Evolutionary conservation across 495 filamentous ascomycete genomes (phyloP), one percentile per base, ranked within the genome.

Genomic region (Penicillium waksmanii): DNA sequence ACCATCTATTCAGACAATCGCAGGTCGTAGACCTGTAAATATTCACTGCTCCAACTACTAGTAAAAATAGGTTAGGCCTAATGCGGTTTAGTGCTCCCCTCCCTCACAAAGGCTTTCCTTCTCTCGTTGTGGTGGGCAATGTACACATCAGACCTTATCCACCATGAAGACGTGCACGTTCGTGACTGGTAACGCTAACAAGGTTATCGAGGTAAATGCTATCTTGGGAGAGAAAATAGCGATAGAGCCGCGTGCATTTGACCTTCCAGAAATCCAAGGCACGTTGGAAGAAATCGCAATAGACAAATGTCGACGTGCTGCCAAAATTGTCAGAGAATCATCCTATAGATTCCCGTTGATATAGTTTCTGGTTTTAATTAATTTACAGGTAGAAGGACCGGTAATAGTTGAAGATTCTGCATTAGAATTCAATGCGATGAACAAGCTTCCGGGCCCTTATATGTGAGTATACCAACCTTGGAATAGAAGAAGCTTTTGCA

Each of bases 321-420:
- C 88, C 50, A 84, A 88, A 42, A 67, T 76, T 51, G 88, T 93
- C 77, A 43, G 46, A 31, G 8, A 31, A 8, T 31, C 8, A 31
- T 8, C 27, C 8, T 31, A 31, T 31, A 1, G 27, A 31, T 4
- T 31, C 27, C 6, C 3, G 27, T 31, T 31, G 27, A 1, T 31
- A 31, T 31, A 7, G 6, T 31, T 2, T 31, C 27, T 31, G 1
- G 8, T 31, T 8, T 5, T 9, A 5, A 31, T 31, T 31, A 31
- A 31, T 31, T 31, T 31, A 11, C 48, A 93, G 90, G 68, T 92
- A 46, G 63, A 83, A 57, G 92, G 92, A 2, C 91, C 93, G 8
- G 93, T 96, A 25, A 80, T 96, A n/a, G 90, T 95, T n/a, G 93
- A 97, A 73, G 93, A 97, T 75, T 96, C 92, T 11, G 89, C 87